A percentile compares a stretch with the other conserved stretches of the same genome.
phyloP scores from a whole-genome alignment of 768 basidiomycete species.

The Holtermanniella nyarrowii region DNA sequence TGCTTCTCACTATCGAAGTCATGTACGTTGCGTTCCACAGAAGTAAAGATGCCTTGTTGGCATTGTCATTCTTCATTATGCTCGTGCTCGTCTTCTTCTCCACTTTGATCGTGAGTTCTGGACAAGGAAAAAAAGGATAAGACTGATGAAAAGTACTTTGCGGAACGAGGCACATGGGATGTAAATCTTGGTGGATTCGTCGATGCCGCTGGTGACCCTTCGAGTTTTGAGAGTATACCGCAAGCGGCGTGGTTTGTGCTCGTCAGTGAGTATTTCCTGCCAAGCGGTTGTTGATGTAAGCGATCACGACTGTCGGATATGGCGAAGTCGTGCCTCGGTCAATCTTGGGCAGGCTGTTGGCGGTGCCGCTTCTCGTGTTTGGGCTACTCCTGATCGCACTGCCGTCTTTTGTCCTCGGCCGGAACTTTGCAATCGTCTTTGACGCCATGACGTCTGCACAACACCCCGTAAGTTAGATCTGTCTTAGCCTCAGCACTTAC shows the following conservation, averaged over 20 bases:
- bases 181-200: constrained; percentile 66
- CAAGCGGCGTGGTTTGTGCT: constrained; percentile 62
- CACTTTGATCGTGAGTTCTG: constrained; percentile 51
- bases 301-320: constrained; percentile 82
- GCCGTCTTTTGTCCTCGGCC: constrained; percentile 80
- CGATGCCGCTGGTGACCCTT: constrained; percentile 60
- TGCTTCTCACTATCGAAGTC: constrained; percentile 48
- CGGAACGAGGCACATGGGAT: constrained; percentile 85
- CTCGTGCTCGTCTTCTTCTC: constrained; percentile 83
- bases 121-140: too few species aligned
- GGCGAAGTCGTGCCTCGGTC: constrained; percentile 85
- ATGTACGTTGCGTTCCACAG: constrained; percentile 82
- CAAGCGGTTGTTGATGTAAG: constrained; percentile 38
- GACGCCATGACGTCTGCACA: constrained; percentile 54
- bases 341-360: constrained; percentile 73
- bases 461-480: constrained; percentile 10
- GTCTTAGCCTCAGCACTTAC: not conserved
- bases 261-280: constrained; percentile 13
- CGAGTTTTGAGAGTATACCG: constrained; percentile 52
- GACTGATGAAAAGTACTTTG: constrained; percentile 54
- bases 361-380: constrained; percentile 74
- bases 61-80: constrained; percentile 76
- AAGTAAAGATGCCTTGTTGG: constrained; percentile 75
- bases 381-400: constrained; percentile 81
- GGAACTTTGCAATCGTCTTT: constrained; percentile 86